A percentile compares a stretch with the other conserved stretches of the same genome.
These are phyloP conservation scores for Trichoderma hamatum DNA, from an alignment of 2,329 filamentous ascomycete species.

Conservation along the genomic window DNA sequence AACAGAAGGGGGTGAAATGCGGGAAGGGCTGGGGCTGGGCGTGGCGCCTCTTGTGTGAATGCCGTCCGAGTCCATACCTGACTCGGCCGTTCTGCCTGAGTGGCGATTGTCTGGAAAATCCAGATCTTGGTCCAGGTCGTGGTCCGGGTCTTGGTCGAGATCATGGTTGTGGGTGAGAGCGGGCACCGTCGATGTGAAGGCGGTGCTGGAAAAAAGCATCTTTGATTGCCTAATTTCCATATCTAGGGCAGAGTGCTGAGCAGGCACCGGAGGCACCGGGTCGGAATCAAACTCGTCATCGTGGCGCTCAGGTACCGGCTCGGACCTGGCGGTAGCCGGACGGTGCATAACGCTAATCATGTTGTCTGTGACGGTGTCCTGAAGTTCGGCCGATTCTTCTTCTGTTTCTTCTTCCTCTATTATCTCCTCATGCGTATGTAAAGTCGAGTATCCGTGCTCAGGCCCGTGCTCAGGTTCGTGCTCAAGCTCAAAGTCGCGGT, in stretches of 20 bases:
- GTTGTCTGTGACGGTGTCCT: conserved; percentile 8
- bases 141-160: conserved; percentile 31
- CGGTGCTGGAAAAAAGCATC: conserved; percentile 45
- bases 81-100: conserved; percentile 54
- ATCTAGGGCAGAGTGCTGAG: conserved; percentile 39
- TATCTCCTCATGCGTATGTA: conserved; percentile 18
- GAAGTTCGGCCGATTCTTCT: conserved; percentile 9
- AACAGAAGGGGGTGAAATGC: conserved; percentile 21
- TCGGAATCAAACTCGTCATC: conserved; percentile 20
- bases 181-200: conserved; percentile 46
- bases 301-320: conserved; percentile 19
- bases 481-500: background rate
- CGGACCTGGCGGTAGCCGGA: conserved; percentile 27
- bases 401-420: conserved; percentile 30
- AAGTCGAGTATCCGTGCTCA: conserved; percentile 6
- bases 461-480: background rate
- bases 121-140: conserved; percentile 36
- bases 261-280: conserved; percentile 29
- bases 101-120: conserved; percentile 49
- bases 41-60: conserved; percentile 25
- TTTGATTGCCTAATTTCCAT: conserved; percentile 46
- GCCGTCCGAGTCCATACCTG: conserved; percentile 38
- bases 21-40: conserved; percentile 18
- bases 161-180: conserved; percentile 41
- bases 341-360: conserved; percentile 20